Conservation (phyloP, 164 flowering plant species). For the Berberis thunbergii region DNA sequence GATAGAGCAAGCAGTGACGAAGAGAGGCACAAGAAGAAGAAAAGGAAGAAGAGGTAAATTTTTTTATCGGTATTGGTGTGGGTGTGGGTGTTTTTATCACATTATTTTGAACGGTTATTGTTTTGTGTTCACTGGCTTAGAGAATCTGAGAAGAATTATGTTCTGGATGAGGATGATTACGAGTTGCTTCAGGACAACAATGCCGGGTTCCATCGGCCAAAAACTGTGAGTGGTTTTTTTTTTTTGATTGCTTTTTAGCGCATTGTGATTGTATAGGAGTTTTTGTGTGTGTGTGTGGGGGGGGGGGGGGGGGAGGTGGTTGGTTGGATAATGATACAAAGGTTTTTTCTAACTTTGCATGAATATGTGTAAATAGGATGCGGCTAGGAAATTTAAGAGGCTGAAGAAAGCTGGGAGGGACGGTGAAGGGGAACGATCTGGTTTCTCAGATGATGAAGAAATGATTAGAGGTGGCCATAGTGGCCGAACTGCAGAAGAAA, state of each 20-base stretch:
- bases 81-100: background rate
- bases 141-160: slow-evolving; percentile 56
- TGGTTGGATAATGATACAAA: no score
- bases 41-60: slow-evolving; percentile 59
- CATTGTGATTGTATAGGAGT: slow-evolving; percentile 31
- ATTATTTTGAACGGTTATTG: background rate
- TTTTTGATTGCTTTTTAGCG: background rate
- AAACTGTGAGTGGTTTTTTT: slow-evolving; percentile 19
- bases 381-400: slow-evolving; percentile 68
- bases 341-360: no score
- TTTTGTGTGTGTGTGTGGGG: no score
- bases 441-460: slow-evolving; percentile 68
- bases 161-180: slow-evolving; percentile 92
- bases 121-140: slow-evolving; percentile 17
- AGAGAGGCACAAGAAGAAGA: slow-evolving; percentile 73
- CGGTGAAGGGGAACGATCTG: slow-evolving; percentile 37
- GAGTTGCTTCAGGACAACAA: slow-evolving; percentile 80
- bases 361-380: no score
- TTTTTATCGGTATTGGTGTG: background rate
- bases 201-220: slow-evolving; percentile 52
- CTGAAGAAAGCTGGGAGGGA: slow-evolving; percentile 78
- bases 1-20: slow-evolving; percentile 48
- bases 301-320: no score
- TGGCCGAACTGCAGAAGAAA: slow-evolving; percentile 73
- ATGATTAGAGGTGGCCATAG: slow-evolving; percentile 43